Percentiles rank a stretch among this genome's conserved stretches.
These are phyloP conservation scores for Themeda triandra DNA, from an alignment of 176 grass and related monocot species.

Conservation along the genomic window DNA sequence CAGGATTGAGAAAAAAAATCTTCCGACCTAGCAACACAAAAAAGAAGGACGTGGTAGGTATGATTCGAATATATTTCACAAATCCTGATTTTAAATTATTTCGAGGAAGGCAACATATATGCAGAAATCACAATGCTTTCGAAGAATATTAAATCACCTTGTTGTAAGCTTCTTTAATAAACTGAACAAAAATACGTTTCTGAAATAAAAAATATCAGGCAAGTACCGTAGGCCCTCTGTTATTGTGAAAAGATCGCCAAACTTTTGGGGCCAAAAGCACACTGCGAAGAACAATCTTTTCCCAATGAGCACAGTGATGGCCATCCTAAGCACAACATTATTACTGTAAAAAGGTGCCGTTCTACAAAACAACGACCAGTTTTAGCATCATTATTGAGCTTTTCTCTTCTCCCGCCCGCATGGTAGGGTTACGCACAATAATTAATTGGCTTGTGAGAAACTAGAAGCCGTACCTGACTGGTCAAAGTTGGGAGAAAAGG, in stretches of 20 bases:
- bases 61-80: too few species aligned
- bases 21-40: too few species aligned
- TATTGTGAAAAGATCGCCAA: not conserved
- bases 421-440: slow-evolving; percentile 7
- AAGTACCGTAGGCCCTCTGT: not conserved
- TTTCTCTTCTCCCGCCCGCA: not conserved
- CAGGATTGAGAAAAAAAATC: too few species aligned
- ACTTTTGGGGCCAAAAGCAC: not conserved
- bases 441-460: not conserved
- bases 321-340: not conserved
- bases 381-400: not conserved
- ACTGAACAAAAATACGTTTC: too few species aligned
- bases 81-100: too few species aligned
- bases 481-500: slow-evolving; percentile 32
- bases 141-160: too few species aligned
- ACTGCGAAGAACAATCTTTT: not conserved
- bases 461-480: not conserved
- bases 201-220: too few species aligned
- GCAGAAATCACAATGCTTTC: too few species aligned
- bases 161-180: too few species aligned
- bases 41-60: too few species aligned
- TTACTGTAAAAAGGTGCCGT: not conserved
- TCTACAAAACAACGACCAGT: not conserved
- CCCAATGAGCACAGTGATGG: not conserved
- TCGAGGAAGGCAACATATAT: too few species aligned